phyloP scores from a whole-genome alignment of 441 rosid species.

The Pelargonium fulgidum region DNA sequence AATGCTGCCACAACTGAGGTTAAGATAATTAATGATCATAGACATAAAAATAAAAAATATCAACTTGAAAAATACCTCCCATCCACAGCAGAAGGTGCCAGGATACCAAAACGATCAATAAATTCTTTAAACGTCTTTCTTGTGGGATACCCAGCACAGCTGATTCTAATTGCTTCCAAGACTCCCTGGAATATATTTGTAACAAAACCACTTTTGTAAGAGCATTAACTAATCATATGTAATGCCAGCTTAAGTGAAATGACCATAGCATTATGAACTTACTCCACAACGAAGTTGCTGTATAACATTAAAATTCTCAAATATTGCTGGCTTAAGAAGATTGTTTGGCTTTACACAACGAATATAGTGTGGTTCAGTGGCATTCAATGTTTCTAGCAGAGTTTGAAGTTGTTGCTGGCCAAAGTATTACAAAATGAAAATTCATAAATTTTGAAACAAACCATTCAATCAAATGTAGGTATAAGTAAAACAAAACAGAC shows the following conservation, averaged over 20 bases:
- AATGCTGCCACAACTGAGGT: slow-evolving; percentile 16
- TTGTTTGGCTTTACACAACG: slow-evolving; percentile 96
- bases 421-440: slow-evolving; percentile 17
- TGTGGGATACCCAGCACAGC: slow-evolving; percentile 97
- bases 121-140: slow-evolving; percentile 77
- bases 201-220: slow-evolving; percentile 14
- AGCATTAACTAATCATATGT: slow-evolving; percentile 6
- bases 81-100: slow-evolving; percentile 47
- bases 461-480: slow-evolving; percentile 14
- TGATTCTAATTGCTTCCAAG: slow-evolving; percentile 97
- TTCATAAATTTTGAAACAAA: slow-evolving; percentile 13
- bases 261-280: slow-evolving; percentile 33
- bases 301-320: slow-evolving; percentile 71
- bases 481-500: slow-evolving; percentile 36
- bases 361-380: slow-evolving; percentile 89
- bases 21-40: slow-evolving; percentile 9
- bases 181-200: slow-evolving; percentile 59
- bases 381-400: slow-evolving; percentile 82
- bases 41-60: slow-evolving; percentile 10
- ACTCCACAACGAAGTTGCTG: slow-evolving; percentile 98
- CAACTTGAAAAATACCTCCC: slow-evolving; percentile 44
- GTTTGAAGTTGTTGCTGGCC: slow-evolving; percentile 93
- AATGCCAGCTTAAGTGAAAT: slow-evolving; percentile 22
- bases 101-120: slow-evolving; percentile 52
- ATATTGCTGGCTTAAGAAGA: slow-evolving; percentile 73